Evolutionary conservation across 768 basidiomycete genomes (phyloP).

Genomic region (Porpolomopsis calyptriformis): DNA sequence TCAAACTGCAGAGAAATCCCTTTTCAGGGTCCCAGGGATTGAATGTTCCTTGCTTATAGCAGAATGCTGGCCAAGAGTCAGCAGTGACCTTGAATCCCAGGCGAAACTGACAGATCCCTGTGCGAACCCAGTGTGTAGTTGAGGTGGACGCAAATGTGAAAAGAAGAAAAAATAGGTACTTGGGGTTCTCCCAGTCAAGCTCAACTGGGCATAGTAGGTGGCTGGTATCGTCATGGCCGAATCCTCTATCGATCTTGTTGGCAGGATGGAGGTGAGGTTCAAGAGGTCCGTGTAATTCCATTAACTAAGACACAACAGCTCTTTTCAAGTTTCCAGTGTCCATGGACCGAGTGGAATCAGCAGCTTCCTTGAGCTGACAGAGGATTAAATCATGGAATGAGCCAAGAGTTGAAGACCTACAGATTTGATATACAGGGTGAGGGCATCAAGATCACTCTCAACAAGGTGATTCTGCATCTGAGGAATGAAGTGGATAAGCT

Average conservation of each 20-base stretch:
- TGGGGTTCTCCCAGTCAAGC: slow-evolving; percentile 14
- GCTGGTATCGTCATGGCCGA: slow-evolving; percentile 14
- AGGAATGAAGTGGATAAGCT: neutral
- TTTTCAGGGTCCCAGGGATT: too few relatives aligned
- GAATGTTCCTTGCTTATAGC: too few relatives aligned
- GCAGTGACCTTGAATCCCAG: too few relatives aligned
- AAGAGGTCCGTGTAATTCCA: neutral
- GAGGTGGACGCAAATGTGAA: too few relatives aligned
- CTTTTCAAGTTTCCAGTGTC: neutral
- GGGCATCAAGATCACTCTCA: neutral
- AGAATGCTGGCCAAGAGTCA: too few relatives aligned
- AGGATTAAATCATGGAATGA: neutral
- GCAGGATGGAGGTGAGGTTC: neutral
- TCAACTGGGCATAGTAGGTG: slow-evolving; percentile 14
- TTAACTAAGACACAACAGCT: neutral
- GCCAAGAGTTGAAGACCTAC: neutral
- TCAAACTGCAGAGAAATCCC: too few relatives aligned
- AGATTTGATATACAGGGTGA: neutral
- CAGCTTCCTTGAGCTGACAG: too few relatives aligned
- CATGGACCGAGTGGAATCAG: neutral
- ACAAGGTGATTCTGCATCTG: neutral
- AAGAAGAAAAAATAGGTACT: too few relatives aligned
- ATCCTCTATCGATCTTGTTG: slow-evolving; percentile 4
- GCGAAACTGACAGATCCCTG: too few relatives aligned
- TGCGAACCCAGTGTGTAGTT: too few relatives aligned